Evolutionary conservation across 2,329 filamentous ascomycete species (phyloP), one percentile per base, ranked within the genome.

Genomic region (Arachnomyces sp.): DNA sequence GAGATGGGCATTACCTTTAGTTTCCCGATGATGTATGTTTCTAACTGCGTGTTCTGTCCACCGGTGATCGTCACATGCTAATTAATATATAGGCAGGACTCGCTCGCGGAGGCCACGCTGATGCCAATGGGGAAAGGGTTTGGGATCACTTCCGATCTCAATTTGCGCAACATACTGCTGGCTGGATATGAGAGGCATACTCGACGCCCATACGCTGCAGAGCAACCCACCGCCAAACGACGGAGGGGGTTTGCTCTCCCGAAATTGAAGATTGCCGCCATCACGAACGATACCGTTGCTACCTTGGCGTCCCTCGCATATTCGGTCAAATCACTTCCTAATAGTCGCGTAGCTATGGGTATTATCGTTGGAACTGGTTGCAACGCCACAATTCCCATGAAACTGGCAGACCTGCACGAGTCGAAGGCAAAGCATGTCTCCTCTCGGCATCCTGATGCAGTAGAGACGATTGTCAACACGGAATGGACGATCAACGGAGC

Each of bases 401-500:
- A 72, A 49, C 64, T 82, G 36, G 71, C 64, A 34, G 73, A 70
- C 42, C 66, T 92, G 13, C 76, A 82, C 45, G 66, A 73, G 7
- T 73, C 70, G 41, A 90, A 90, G 57, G 51, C 77, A 65, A 37
- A 61, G 52, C 46, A 68, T 5, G 61, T 76, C 28, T 68, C 69
- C 12, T 70, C 64, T 11, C 64, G 63, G 46, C 59, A 63, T 42
- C 58, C 68, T 1, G 63, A 68, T 9, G 70, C 82, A 5, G 66
- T 74, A n/a, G 80, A 77, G 49, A 80, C 88, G 11, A 76, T 85
- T 3, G 78, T 90, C 47, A 90, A 90, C 55, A 90, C 85, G 0
- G 85, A 92, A 61, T 89, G 83, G 81, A 84, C 81, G 38, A 87
- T 92, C 51, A 81, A 80, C 17, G 84, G 84, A 5, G 78, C 84